Evolutionary conservation across 805 yeast genomes (phyloP).

Genomic region (Metschnikowia baotianmanensis): DNA sequence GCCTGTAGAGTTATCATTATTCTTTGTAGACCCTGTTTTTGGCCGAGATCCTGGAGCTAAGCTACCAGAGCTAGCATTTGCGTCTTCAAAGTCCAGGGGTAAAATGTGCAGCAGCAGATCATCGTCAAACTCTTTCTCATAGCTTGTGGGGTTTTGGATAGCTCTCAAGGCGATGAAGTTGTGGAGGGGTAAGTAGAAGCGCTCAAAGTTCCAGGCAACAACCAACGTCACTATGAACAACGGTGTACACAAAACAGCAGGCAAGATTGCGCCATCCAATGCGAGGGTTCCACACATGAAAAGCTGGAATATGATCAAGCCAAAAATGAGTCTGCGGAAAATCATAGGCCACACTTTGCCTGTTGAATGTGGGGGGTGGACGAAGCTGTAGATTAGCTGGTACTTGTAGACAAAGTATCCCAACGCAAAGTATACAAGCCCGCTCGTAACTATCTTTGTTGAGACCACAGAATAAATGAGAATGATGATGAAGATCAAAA

Average conservation of each 20-base stretch:
- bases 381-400: constrained; percentile 58
- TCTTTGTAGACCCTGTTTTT: neutral
- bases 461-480: constrained; percentile 60
- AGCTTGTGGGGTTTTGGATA: constrained; percentile 43
- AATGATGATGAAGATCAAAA: constrained; percentile 55
- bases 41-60: constrained; percentile 1
- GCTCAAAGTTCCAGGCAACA: constrained; percentile 50
- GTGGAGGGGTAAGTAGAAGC: constrained; percentile 52
- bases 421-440: constrained; percentile 52
- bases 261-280: constrained; percentile 52
- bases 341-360: constrained; percentile 69
- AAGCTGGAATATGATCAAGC: constrained; percentile 54
- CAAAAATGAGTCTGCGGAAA: constrained; percentile 53
- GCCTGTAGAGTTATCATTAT: neutral
- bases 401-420: constrained; percentile 63
- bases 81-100: constrained; percentile 1
- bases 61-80: constrained; percentile 7
- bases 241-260: constrained; percentile 50
- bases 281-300: constrained; percentile 66
- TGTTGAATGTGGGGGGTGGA: constrained; percentile 64
- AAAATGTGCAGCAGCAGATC: constrained; percentile 22
- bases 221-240: constrained; percentile 45
- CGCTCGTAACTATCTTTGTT: constrained; percentile 58
- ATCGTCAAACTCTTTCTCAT: constrained; percentile 43
- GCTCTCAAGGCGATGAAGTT: constrained; percentile 59